phyloP scores from a whole-genome alignment of 2,329 filamentous ascomycete genomes.

The Aspergillus alliaceus region DNA sequence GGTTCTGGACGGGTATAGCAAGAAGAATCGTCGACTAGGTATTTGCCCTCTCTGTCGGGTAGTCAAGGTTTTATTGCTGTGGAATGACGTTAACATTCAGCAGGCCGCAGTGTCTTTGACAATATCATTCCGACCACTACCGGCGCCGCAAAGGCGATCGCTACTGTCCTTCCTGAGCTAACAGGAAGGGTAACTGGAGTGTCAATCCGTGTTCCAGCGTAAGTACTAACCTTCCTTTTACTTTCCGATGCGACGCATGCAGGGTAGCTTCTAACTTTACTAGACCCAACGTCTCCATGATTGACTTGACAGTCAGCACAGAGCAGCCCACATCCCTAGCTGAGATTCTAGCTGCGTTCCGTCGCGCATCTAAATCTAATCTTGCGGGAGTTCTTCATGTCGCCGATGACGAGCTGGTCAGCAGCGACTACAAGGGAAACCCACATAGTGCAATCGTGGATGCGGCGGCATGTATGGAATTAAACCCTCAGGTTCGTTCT shows the following conservation, averaged over 20 bases:
- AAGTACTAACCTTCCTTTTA: background rate
- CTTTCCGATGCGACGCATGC: too few relatives aligned
- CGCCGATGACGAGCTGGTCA: background rate
- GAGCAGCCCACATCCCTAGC: background rate
- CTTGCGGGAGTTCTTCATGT: background rate
- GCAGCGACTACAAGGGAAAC: background rate
- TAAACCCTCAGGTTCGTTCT: background rate
- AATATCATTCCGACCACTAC: slow-evolving; percentile 96
- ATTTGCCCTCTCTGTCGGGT: too few relatives aligned
- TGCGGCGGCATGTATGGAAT: background rate
- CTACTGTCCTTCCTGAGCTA: slow-evolving; percentile 88
- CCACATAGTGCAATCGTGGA: background rate
- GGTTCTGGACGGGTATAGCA: slow-evolving; percentile 36
- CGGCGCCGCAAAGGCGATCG: slow-evolving; percentile 92
- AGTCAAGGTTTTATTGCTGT: too few relatives aligned
- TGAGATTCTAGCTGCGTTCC: background rate
- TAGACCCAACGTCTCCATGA: background rate
- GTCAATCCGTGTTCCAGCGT: slow-evolving; percentile 89
- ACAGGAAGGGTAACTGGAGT: slow-evolving; percentile 97
- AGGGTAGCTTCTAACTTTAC: background rate
- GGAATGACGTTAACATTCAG: background rate
- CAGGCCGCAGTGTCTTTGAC: slow-evolving; percentile 83
- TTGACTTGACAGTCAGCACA: background rate
- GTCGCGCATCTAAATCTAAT: background rate
- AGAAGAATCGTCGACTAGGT: slow-evolving; percentile 34